These are phyloP conservation scores for Ogataea neopini DNA, from an alignment of 805 yeast genomes.

Conservation along the genomic window DNA sequence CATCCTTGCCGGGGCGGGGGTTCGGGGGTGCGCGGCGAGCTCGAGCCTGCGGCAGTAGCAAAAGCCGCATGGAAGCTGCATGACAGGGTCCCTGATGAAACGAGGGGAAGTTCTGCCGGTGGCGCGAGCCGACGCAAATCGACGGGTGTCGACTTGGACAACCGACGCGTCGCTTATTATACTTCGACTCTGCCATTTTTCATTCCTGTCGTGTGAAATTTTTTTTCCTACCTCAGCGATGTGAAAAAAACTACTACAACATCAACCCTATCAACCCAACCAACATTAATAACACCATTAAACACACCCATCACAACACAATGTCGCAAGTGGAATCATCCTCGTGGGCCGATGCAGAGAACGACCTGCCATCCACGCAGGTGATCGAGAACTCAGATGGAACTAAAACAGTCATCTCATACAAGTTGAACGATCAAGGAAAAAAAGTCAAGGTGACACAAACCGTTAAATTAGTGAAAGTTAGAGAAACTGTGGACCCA, in stretches of 20 bases:
- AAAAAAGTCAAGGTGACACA: constrained; percentile 87
- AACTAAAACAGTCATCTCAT: constrained; percentile 83
- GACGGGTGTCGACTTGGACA: no score
- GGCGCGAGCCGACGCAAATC: not conserved
- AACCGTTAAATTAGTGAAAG: constrained; percentile 72
- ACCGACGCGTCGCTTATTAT: no score
- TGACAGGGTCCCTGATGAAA: constrained; percentile 3
- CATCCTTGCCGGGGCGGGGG: not conserved
- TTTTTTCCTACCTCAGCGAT: constrained; percentile 5
- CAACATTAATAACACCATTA: not conserved
- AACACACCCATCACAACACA: not conserved
- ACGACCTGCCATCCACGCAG: constrained; percentile 73
- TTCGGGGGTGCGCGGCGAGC: constrained; percentile 4
- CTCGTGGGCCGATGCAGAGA: constrained; percentile 69
- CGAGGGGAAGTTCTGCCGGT: not conserved
- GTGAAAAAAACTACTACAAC: constrained; percentile 1
- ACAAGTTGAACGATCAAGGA: constrained; percentile 71
- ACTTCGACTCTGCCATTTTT: not conserved
- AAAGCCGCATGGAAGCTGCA: constrained; percentile 1
- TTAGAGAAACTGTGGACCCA: constrained; percentile 80
- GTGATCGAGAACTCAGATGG: constrained; percentile 82
- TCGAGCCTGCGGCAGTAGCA: not conserved
- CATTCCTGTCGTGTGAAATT: not conserved
- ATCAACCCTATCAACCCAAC: not conserved
- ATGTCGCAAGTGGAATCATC: constrained; percentile 23